Base-by-base conservation (phyloP, 2,329 filamentous ascomycete genomes). In the Stylonectria norvegica region DNA sequence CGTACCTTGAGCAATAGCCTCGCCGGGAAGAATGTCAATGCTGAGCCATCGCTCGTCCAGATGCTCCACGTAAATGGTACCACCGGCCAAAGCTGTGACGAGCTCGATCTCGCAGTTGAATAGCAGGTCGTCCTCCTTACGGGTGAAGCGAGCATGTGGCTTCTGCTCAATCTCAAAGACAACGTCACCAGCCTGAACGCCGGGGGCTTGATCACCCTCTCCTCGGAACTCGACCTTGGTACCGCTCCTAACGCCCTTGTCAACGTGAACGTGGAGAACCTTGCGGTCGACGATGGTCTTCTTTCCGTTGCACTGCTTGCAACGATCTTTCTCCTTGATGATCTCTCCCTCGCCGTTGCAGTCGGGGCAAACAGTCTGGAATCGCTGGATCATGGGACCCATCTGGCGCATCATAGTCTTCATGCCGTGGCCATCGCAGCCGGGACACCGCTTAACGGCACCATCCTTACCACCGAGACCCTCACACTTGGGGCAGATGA, bases 381-480 rank as follows among this genome's bases (percentile, higher is more conserved):
- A 98, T 43, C 93, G 88, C 73, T 98, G 94, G 57, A 98, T 97
- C 93, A 98, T 98, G 45, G 93, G 93, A 36, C 93, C 93, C 90
- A 98, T 97, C 72, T 98, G 93, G 64, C 94, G 86, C 93, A 98
- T 96, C 91, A 98, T 97, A 28, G 88, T 96, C 85, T 97, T 97
- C 87, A 96, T 95, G 69, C 93, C 93, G 50, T 86, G 81, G 53
- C 93, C 93, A 59, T 95, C 89, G 67, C 93, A 98, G 61, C 89
- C 86, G 28, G 80, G 63, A 70, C 93, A 98, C 60, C 86, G 87
- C 73, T 90, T 91, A 52, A 97, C 91, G n/a, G 93, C 88, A 50
- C 93, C 93, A 52, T 97, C 91, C 75, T 98, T 98, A 53, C 93
- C 93, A 61, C 93, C 93, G 45, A 89, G 82, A 49, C 93, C 93